Base-by-base conservation (phyloP, 1,284 basidiomycete genomes). In the Sanghuangporus baumii region DNA sequence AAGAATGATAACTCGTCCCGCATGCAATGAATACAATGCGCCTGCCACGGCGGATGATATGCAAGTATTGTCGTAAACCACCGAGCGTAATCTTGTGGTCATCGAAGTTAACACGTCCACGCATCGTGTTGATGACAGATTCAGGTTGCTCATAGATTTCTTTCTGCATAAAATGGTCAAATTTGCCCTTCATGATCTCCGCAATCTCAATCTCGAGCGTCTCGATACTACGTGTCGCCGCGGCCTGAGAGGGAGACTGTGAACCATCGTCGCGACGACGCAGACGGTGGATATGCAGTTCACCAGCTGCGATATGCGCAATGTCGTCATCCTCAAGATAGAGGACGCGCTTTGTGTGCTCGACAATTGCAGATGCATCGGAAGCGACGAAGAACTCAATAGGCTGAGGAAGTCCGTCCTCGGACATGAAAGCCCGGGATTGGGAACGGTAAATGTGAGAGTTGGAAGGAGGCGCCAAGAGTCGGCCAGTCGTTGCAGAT, bases 91-190 rank as follows among this genome's bases (percentile, higher is more conserved):
- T 92, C 67, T 84, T 83, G 76, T 93, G 87, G 62, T 84, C 87
- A 75, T 99, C 97, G 74, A 99, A 99, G 86, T 98, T 99, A 81
- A 99, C 93, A 71, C 97, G 94, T 67, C 97, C 97, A 86, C 97
- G 93, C 97, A 99, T 99, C 59, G 97, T 99, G 85, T 99, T 99
- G 78, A 99, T 94, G 69, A 99, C 97, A 55, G 95, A 98, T 74
- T 99, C 97, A 65, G 96, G 97, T 78, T 99, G 97, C 76, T 99
- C 97, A 83, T 97, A 99, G 73, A 99, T 99, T 78, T 99, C 97
- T 82, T 99, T 99, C 77, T 99, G 96, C 97, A 99, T 99, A 78
- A 99, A 99, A 77, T 97, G 96, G 74, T 96, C 94, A 75, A 98
- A 99, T 75, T 95, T 94, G 74, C 97, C 97, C 85, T 99, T 99